Evolutionary conservation across 345 rosid species (phyloP).

Genomic region (Gossypium sturtianum): DNA sequence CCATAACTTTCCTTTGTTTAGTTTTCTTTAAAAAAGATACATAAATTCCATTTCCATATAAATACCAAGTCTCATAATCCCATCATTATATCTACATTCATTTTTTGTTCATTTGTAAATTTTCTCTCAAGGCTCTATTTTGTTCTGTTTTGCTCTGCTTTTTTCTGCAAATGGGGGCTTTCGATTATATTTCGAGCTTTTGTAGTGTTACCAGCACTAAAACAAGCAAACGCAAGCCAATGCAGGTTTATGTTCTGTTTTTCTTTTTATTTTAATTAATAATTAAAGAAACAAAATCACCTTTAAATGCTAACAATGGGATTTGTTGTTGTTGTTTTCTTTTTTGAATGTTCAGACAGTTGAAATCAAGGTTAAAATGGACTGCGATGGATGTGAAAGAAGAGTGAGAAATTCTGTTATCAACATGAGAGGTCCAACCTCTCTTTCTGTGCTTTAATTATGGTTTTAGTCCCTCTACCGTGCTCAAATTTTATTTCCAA

Average conservation of each 20-base stretch:
- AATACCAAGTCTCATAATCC: not conserved
- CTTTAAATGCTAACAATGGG: not conserved
- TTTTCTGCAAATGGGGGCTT: slow-evolving; percentile 58
- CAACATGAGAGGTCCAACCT: slow-evolving; percentile 57
- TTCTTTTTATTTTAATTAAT: not conserved
- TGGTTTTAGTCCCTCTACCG: no score
- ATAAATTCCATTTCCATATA: not conserved
- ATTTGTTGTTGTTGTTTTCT: not conserved
- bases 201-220: slow-evolving; percentile 53
- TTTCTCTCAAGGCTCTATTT: not conserved
- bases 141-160: not conserved
- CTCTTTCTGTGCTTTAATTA: not conserved
- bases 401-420: slow-evolving; percentile 67
- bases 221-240: slow-evolving; percentile 71
- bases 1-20: not conserved
- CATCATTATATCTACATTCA: slow-evolving; percentile 2
- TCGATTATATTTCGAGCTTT: slow-evolving; percentile 78
- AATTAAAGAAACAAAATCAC: not conserved
- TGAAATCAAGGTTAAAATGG: slow-evolving; percentile 96
- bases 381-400: slow-evolving; percentile 97
- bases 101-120: not conserved
- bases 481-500: no score
- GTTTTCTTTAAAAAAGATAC: not conserved
- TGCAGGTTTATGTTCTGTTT: slow-evolving; percentile 49
- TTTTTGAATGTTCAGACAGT: slow-evolving; percentile 50